Evolutionary conservation across 805 yeast genomes (phyloP).

Genomic region (Starmerella scarabaei): DNA sequence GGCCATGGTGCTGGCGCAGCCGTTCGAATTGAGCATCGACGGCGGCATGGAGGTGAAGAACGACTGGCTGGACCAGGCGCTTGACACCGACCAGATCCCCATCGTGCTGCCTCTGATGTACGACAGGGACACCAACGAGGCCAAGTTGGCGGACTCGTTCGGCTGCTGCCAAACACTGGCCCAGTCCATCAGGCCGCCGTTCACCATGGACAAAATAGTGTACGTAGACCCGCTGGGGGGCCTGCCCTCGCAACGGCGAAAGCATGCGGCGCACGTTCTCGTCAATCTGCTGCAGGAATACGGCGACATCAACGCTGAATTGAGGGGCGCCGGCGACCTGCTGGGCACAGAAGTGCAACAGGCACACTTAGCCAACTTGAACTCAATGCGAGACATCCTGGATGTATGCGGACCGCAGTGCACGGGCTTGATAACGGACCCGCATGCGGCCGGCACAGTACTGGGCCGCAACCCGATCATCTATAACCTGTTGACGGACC

Average conservation of each 20-base stretch:
- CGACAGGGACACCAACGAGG: constrained; percentile 39
- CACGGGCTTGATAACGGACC: constrained; percentile 81
- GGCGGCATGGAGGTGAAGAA: constrained; percentile 26
- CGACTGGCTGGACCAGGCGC: constrained; percentile 32
- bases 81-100: constrained; percentile 35
- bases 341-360: constrained; percentile 29
- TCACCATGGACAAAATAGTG: constrained; percentile 63
- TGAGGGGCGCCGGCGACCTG: constrained; percentile 26
- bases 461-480: constrained; percentile 65
- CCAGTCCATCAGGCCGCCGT: constrained; percentile 23
- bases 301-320: constrained; percentile 48
- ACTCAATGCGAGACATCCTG: constrained; percentile 49
- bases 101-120: constrained; percentile 52
- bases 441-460: constrained; percentile 48
- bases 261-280: constrained; percentile 65
- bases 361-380: constrained; percentile 50
- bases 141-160: constrained; percentile 30
- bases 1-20: constrained; percentile 27
- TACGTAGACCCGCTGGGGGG: constrained; percentile 80
- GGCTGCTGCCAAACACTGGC: constrained; percentile 33
- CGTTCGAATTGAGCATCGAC: constrained; percentile 27
- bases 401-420: constrained; percentile 40
- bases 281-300: constrained; percentile 77
- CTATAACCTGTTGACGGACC: constrained; percentile 79
- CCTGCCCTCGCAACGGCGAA: constrained; percentile 73